phyloP scores from a whole-genome alignment of 139 green algal genomes.

The Tetraselmis striata region DNA sequence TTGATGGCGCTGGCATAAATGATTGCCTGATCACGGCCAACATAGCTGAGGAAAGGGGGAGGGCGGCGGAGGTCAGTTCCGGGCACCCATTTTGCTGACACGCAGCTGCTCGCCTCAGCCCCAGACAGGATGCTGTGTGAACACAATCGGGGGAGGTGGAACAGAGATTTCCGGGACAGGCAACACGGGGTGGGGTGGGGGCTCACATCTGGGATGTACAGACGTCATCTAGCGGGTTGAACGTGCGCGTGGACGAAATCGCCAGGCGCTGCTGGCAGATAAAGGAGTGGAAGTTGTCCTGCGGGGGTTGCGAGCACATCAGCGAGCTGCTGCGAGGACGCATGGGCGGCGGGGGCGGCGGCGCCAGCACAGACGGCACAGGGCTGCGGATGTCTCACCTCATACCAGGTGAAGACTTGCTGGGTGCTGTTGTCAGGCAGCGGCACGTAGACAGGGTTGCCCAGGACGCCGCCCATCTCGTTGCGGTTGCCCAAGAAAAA shows the following conservation, averaged over 20 bases:
- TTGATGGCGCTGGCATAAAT: not conserved
- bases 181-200: too few relatives aligned
- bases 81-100: not conserved
- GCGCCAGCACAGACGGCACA: not conserved
- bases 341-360: too few relatives aligned
- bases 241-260: not conserved
- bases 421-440: not conserved
- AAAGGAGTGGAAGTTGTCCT: not conserved
- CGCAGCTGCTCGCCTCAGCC: not conserved
- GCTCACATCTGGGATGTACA: not conserved
- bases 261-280: not conserved
- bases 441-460: conserved; percentile 8
- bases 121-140: not conserved
- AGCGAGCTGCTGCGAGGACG: too few relatives aligned
- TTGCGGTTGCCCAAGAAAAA: conserved; percentile 10
- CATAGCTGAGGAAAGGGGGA: not conserved
- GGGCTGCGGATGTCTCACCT: not conserved
- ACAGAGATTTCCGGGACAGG: too few relatives aligned
- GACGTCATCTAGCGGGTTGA: not conserved
- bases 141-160: not conserved
- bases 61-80: not conserved
- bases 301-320: too few relatives aligned
- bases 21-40: not conserved
- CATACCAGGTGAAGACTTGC: not conserved
- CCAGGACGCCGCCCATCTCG: conserved; percentile 19